Evolutionary conservation across 331 rosid species (phyloP).

Genomic region (Malus hybrid): DNA sequence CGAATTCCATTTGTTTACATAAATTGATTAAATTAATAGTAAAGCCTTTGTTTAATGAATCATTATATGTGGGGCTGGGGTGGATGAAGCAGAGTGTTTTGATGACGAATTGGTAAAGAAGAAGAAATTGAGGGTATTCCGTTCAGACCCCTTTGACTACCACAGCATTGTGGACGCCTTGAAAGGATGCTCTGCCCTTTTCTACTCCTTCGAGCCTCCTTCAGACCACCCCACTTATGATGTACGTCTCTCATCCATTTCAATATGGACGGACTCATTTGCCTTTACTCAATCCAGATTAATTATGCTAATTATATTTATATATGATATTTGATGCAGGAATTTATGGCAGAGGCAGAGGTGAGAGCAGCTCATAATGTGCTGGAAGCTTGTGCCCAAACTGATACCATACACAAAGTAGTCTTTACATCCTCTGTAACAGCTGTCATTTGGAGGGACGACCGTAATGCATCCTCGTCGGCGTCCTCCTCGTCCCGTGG

Average conservation of each 20-base stretch:
- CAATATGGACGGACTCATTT: neutral
- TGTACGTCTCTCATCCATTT: constrained; percentile 2
- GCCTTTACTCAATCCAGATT: no score
- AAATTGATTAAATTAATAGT: neutral
- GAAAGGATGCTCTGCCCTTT: constrained; percentile 30
- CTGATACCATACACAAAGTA: constrained; percentile 21
- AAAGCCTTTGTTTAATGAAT: no score
- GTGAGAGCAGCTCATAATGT: constrained; percentile 39
- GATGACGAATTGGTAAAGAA: neutral
- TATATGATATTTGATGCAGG: constrained; percentile 10
- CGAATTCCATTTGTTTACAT: neutral
- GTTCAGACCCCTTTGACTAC: constrained; percentile 24
- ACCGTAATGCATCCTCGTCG: neutral
- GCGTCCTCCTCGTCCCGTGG: constrained; percentile 10
- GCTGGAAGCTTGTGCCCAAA: constrained; percentile 38
- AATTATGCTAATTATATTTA: no score
- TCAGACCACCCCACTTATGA: constrained; percentile 29
- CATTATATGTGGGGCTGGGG: no score
- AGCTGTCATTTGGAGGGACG: constrained; percentile 30
- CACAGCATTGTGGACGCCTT: constrained; percentile 25
- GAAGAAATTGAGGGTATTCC: constrained; percentile 19
- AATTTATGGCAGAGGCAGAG: constrained; percentile 33
- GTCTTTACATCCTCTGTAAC: constrained; percentile 29
- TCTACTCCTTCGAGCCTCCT: constrained; percentile 30
- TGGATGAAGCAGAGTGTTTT: constrained; percentile 9